phyloP scores from a whole-genome alignment of 352 stramenopile species.

The Pythium aristosporum region DNA sequence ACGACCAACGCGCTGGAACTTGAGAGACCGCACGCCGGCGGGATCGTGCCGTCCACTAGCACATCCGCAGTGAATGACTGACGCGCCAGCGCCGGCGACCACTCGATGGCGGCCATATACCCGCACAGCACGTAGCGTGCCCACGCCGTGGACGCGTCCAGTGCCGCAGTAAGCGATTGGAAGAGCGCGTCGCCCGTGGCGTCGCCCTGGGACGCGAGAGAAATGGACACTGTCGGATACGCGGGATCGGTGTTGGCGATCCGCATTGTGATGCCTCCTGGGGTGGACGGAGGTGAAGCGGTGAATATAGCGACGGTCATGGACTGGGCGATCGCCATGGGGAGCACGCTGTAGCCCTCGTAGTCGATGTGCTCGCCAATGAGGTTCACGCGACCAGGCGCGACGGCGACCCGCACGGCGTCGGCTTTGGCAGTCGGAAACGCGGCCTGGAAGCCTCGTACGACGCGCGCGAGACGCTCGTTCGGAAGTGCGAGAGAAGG shows the following conservation, averaged over 20 bases:
- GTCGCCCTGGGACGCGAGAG: neutral
- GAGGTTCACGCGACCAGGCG: slow-evolving; percentile 82
- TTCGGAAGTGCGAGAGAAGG: neutral
- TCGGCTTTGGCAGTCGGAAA: neutral
- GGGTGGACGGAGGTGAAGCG: neutral
- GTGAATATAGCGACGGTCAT: slow-evolving; percentile 49
- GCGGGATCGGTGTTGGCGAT: slow-evolving; percentile 14
- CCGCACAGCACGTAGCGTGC: slow-evolving; percentile 44
- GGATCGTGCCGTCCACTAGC: slow-evolving; percentile 68
- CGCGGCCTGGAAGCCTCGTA: slow-evolving; percentile 4
- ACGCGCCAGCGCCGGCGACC: neutral
- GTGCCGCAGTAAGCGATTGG: slow-evolving; percentile 4
- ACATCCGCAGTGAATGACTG: slow-evolving; percentile 18
- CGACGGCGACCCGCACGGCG: slow-evolving; percentile 31
- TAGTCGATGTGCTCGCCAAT: slow-evolving; percentile 90
- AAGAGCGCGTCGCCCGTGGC: slow-evolving; percentile 13
- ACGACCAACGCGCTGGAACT: slow-evolving; percentile 84
- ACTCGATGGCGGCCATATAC: slow-evolving; percentile 38
- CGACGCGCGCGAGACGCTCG: slow-evolving; percentile 7
- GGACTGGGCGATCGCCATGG: slow-evolving; percentile 72
- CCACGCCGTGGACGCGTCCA: slow-evolving; percentile 18
- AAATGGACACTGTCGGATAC: slow-evolving; percentile 5
- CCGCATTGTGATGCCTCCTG: neutral
- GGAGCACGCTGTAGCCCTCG: slow-evolving; percentile 81
- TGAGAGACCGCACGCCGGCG: slow-evolving; percentile 66